phyloP scores from a whole-genome alignment of 164 flowering plant species.

The Vitis riparia region DNA sequence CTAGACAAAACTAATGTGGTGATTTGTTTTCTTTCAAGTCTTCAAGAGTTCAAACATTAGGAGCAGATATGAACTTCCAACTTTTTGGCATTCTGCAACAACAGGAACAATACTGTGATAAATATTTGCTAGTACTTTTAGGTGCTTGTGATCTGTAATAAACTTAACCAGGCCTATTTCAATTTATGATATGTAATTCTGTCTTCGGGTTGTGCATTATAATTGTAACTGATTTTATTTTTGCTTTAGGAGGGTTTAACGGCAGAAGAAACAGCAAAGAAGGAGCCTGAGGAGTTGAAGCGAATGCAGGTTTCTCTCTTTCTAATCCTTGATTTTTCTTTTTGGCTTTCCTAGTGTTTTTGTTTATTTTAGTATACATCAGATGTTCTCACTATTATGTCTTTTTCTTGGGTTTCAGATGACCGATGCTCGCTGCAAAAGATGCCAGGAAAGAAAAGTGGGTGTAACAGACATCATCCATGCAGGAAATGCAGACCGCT shows the following conservation, averaged over 20 bases:
- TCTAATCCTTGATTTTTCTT: not conserved
- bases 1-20: too few species aligned
- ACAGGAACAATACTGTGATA: too few species aligned
- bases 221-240: not conserved
- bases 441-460: conserved; percentile 80
- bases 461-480: conserved; percentile 80
- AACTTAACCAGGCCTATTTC: too few species aligned
- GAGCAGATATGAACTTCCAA: too few species aligned
- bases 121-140: too few species aligned
- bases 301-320: conserved; percentile 69
- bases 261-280: conserved; percentile 64
- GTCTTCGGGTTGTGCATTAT: too few species aligned
- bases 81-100: too few species aligned
- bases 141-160: too few species aligned
- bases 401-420: conserved; percentile 49
- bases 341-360: not conserved
- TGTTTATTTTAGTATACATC: not conserved
- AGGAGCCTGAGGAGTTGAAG: conserved; percentile 77
- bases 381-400: not conserved
- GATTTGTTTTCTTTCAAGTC: too few species aligned
- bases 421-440: conserved; percentile 90
- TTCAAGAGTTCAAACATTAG: too few species aligned
- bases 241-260: conserved; percentile 76
- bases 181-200: too few species aligned
- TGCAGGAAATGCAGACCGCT: conserved; percentile 84